phyloP scores from a whole-genome alignment of 2,329 filamentous ascomycete species.

The Xylaria hypoxylon region DNA sequence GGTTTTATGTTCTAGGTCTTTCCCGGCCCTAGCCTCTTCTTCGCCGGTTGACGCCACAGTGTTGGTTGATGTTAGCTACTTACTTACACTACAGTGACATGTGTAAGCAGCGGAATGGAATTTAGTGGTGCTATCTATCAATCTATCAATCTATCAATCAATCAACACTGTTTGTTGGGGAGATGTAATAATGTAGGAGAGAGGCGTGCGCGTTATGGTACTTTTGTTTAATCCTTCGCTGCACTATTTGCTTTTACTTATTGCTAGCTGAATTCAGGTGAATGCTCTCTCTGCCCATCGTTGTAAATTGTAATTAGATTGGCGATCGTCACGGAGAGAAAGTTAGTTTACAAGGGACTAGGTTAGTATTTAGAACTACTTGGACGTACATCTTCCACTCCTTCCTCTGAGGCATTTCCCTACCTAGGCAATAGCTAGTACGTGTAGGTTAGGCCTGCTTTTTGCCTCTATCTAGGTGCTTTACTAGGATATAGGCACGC shows the following conservation, averaged over 20 bases:
- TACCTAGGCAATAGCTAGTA: conserved; percentile 10
- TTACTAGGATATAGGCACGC: conserved; percentile 1
- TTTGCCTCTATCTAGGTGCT: background rate
- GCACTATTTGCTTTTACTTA: conserved; percentile 10
- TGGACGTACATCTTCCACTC: background rate
- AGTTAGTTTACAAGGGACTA: background rate
- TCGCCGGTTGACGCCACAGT: conserved; percentile 32
- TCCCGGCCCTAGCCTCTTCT: conserved; percentile 24
- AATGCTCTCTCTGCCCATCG: background rate
- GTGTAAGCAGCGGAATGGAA: too few relatives aligned
- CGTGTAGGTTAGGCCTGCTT: background rate
- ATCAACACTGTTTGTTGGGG: too few relatives aligned
- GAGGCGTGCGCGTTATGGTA: conserved; percentile 26
- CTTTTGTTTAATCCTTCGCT: conserved; percentile 24
- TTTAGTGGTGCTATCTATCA: background rate
- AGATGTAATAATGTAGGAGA: conserved; percentile 3
- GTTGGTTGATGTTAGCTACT: conserved; percentile 6
- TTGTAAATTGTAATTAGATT: background rate
- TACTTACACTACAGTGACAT: too few relatives aligned
- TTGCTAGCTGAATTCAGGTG: conserved; percentile 7
- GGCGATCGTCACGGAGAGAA: conserved; percentile 4
- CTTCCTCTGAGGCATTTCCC: background rate
- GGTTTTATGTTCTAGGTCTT: conserved; percentile 24
- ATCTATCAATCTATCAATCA: too few relatives aligned
- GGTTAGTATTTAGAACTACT: background rate